These are phyloP conservation scores for Zanthoxylum bungeanum DNA, from an alignment of 345 rosid genomes.

Conservation along the genomic window DNA sequence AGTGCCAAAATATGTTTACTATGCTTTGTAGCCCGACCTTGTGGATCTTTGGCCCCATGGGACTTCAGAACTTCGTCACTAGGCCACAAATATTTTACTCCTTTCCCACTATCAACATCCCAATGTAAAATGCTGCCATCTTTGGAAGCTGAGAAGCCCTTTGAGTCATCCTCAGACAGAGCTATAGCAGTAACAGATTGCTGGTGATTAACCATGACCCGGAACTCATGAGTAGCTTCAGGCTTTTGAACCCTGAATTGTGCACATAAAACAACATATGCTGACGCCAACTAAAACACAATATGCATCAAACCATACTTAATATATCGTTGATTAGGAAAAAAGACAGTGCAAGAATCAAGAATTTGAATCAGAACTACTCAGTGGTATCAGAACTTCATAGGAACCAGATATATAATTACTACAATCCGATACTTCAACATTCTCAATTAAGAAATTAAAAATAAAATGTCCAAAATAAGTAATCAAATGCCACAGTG, in stretches of 20 bases:
- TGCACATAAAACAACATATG: conserved; percentile 13
- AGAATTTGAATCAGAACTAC: not conserved
- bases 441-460: not conserved
- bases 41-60: conserved; percentile 75
- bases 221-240: conserved; percentile 44
- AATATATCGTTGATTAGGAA: not conserved
- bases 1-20: conserved; percentile 73
- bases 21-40: conserved; percentile 64
- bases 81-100: conserved; percentile 75
- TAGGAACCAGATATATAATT: not conserved
- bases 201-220: conserved; percentile 60
- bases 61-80: conserved; percentile 57
- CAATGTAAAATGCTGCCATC: conserved; percentile 83
- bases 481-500: too few species aligned
- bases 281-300: not conserved
- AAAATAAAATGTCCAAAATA: too few species aligned
- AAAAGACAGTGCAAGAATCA: not conserved
- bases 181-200: conserved; percentile 77
- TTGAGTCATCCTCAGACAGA: conserved; percentile 79
- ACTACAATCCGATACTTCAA: not conserved
- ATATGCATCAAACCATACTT: not conserved
- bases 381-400: not conserved
- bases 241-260: conserved; percentile 70
- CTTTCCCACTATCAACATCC: conserved; percentile 76
- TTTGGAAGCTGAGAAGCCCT: conserved; percentile 90